Base-by-base conservation (phyloP, 768 basidiomycete genomes). In the Amanita fuliginea region DNA sequence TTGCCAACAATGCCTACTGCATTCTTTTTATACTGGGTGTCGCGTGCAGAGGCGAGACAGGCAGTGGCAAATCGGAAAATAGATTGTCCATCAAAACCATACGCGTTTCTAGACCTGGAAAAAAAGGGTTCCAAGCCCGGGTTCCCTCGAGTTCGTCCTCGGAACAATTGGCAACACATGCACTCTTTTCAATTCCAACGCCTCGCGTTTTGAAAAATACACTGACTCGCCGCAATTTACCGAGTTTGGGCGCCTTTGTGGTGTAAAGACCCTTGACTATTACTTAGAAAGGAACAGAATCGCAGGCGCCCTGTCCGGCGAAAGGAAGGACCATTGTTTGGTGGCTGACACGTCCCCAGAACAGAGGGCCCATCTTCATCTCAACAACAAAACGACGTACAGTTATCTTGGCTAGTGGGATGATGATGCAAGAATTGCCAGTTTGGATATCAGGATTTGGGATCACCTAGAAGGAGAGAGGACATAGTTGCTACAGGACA, bases 201-300 rank as follows among this genome's bases (percentile, higher is more conserved):
- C 95, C 13, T 97, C 96, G 24, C 85, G 92, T 42, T 96, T 95
- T 61, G 96, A 95, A 49, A 93, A 95, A 63, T 99, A 99, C 64
- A 96, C 93, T 40, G 96, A 99, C n/a, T n/a, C n/a, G 61, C 76
- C 98, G 0, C 96, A 98, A 66, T 98, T 97, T 69, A 88, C 79
- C 46, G 93, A 97, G 30, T 83, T 86, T 18, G 94, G 94, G 5
- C 77, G 93, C 3, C 68, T 98, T 0, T 81, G 74, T 41, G 96
- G 96, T 54, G 71, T 91, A 62, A 98, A 98, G 65, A 94, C 92
- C 0, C 81, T 98, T 54, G 93, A 97, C 61, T 97, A 99, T 68
- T 95, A 95, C 66, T 77, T 99, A 45, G 92, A 97, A 64, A 74
- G 88, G 48, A 88, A 83, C 57, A 81, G 93, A 8, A 91, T 97